phyloP scores from a whole-genome alignment of 148 eudicot species.

The Pouteria glomerata region DNA sequence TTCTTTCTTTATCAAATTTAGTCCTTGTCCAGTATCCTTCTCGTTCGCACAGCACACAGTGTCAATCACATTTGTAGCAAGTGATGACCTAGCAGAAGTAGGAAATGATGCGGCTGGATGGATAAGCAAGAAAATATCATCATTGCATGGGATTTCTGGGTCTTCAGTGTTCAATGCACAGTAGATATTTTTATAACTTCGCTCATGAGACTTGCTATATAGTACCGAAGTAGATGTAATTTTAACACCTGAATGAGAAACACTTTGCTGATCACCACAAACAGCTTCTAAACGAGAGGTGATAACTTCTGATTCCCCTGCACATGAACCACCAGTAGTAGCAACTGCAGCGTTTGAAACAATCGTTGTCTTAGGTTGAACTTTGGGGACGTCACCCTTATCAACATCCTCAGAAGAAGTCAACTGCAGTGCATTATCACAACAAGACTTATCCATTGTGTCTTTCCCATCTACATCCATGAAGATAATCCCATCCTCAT shows the following conservation, averaged over 20 bases:
- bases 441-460: conserved; percentile 26
- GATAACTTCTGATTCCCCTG: conserved; percentile 18
- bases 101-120: conserved; percentile 27
- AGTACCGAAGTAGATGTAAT: conserved; percentile 26
- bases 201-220: conserved; percentile 33
- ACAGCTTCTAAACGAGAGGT: conserved; percentile 3
- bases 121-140: conserved; percentile 64
- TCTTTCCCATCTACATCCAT: conserved; percentile 46
- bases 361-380: conserved; percentile 27
- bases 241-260: conserved; percentile 21
- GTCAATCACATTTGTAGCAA: conserved; percentile 25
- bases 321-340: conserved; percentile 21
- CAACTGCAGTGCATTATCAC: conserved; percentile 27
- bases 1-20: conserved; percentile 33
- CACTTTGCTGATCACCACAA: conserved; percentile 10
- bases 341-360: conserved; percentile 20
- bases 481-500: conserved; percentile 41
- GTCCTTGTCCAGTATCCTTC: conserved; percentile 26
- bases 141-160: conserved; percentile 75
- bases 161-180: conserved; percentile 75
- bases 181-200: conserved; percentile 30
- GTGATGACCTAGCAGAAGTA: conserved; percentile 19
- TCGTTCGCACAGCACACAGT: conserved; percentile 27
- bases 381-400: conserved; percentile 25
- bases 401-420: conserved; percentile 24